Evolutionary conservation across 768 basidiomycete species (phyloP), one percentile per base, ranked within the genome.

Genomic region (Leccinum fibrillosum): DNA sequence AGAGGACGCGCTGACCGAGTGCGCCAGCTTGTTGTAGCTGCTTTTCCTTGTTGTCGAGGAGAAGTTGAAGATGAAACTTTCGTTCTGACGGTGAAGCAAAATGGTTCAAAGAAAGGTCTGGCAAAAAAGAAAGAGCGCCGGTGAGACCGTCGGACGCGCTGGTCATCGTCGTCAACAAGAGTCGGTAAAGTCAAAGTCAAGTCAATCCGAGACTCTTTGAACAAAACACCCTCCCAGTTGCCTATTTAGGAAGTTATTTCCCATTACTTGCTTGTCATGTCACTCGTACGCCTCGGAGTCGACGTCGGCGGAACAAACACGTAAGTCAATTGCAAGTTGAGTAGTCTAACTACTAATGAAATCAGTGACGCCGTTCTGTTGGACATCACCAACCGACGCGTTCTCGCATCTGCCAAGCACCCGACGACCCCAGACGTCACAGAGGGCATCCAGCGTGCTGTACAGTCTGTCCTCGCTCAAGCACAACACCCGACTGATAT

Each of bases 11-110:
- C 75, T 97, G 94, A 53, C 96, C 95, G 69, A 98, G 86, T 55
- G 87, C 89, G 37, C 92, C 94, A 5, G 93, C 92, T 62, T 92
- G 89, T 62, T 92, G 87, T 34, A 98, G 87, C 73, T 98, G 94
- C 69, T 86, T 86, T 74, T 94, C 91, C 80, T 98, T 98, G 71
- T 78, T 82, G 75, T 93, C 92, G 64, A 98, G 83, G 58, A 97
- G 85, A 58, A 74, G 75, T 57, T 87, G 84, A 12, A 86, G 78
- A 58, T 84, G 80, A 57, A 79, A 78, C 67, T 85, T 86, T 74
- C 86, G 79, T 72, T 86, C 81, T 54, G 79, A 82, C 11, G 83
- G 71, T 12, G 83, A 80, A 44, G 80, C 77, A 56, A 82, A 76
- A 45, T 74, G 54, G 28, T 69, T 68, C 1, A 71, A 60, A 28